Conservation (phyloP, 257 asterid species). For the Fraxinus cuspidata region DNA sequence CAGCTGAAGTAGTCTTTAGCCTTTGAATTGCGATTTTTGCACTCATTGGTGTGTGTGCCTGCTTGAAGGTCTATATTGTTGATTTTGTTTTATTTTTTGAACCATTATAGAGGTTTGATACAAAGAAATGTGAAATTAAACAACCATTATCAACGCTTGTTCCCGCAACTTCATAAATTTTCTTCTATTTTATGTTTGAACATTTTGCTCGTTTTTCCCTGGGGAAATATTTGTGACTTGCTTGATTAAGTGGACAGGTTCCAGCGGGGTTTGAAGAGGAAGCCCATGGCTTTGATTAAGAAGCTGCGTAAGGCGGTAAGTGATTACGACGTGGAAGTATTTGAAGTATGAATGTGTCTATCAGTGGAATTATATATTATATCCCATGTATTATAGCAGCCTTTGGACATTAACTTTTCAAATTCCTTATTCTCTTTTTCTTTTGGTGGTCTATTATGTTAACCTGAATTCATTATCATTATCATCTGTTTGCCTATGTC, state of each 20-base stretch:
- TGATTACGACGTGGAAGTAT: background rate
- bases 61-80: background rate
- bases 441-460: background rate
- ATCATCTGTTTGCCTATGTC: too few relatives aligned
- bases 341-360: background rate
- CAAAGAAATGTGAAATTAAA: background rate
- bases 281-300: slow-evolving; percentile 50
- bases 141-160: background rate
- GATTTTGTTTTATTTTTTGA: background rate
- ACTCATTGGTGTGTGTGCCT: background rate
- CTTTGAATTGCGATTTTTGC: background rate
- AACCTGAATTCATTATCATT: too few relatives aligned
- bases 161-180: background rate
- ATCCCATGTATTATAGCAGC: background rate
- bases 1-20: background rate
- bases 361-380: background rate
- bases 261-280: slow-evolving; percentile 43
- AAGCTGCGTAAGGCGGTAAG: slow-evolving; percentile 46
- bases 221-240: background rate
- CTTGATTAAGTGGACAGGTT: slow-evolving; percentile 24
- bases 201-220: background rate
- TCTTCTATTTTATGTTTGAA: background rate
- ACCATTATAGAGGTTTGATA: background rate
- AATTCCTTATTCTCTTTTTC: too few relatives aligned
- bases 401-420: background rate